Percentiles rank a stretch among this genome's conserved stretches.
Conservation (phyloP, 225 moss, liverwort and hornwort genomes). For the Sphagnum tenellum region DNA sequence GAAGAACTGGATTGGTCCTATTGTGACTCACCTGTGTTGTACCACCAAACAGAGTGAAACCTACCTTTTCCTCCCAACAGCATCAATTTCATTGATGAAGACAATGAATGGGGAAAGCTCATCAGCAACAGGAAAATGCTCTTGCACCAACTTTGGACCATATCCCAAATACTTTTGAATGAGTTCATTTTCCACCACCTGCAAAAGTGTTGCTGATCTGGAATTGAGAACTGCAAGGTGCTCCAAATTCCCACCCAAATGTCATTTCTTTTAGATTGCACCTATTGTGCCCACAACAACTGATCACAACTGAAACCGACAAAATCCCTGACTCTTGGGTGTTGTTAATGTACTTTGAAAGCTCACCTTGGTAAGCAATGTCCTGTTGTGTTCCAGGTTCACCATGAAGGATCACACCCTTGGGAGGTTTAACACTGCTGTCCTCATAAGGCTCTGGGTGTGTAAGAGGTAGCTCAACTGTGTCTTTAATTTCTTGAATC, state of each 20-base stretch:
- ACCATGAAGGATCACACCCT: conserved; percentile 46
- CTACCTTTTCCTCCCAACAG: conserved; percentile 45
- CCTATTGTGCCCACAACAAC: neutral
- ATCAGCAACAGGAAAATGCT: conserved; percentile 47
- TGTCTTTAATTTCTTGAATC: conserved; percentile 53
- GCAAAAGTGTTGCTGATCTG: conserved; percentile 45
- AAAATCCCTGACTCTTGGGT: neutral
- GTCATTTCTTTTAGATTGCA: neutral
- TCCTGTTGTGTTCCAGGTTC: conserved; percentile 49
- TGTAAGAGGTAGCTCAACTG: conserved; percentile 46
- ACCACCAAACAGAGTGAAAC: too few relatives aligned
- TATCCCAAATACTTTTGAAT: conserved; percentile 57
- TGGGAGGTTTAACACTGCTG: conserved; percentile 48
- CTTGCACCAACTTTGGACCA: conserved; percentile 45
- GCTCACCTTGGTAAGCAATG: conserved; percentile 44
- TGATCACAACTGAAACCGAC: too few relatives aligned
- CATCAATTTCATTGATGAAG: conserved; percentile 50
- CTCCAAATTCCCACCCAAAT: neutral
- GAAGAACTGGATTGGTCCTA: too few relatives aligned
- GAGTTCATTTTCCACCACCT: conserved; percentile 53
- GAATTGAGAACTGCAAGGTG: conserved; percentile 46
- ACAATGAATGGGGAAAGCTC: conserved; percentile 53
- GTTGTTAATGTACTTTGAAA: too few relatives aligned
- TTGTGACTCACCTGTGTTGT: too few relatives aligned
- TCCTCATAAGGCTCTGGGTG: conserved; percentile 54